Percentiles rank a stretch among this genome's conserved stretches.
Conservation (phyloP, 805 yeast genomes). For the Spencermartinsiella europaea region DNA sequence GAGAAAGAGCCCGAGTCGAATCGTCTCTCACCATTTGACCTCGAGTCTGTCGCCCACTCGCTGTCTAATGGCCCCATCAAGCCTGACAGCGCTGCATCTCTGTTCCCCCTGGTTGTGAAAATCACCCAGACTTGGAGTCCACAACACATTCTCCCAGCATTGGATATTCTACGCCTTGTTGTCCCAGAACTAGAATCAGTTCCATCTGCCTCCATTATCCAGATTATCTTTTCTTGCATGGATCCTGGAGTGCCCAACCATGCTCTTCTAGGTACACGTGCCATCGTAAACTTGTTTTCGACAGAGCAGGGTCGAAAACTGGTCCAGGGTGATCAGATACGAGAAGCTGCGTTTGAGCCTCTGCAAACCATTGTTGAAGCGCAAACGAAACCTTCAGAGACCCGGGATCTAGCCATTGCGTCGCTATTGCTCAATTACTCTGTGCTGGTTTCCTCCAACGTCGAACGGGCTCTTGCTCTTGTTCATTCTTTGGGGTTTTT, state of each 20-base stretch:
- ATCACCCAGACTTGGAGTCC: slow-evolving; percentile 46
- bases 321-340: slow-evolving; percentile 22
- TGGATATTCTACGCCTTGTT: slow-evolving; percentile 54
- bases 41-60: slow-evolving; percentile 15
- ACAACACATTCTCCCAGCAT: slow-evolving; percentile 46
- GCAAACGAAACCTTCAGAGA: slow-evolving; percentile 7
- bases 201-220: slow-evolving; percentile 29
- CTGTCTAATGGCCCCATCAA: slow-evolving; percentile 13
- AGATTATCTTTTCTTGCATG: slow-evolving; percentile 25
- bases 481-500: slow-evolving; percentile 31
- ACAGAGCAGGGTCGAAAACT: slow-evolving; percentile 25
- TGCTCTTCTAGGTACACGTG: slow-evolving; percentile 53
- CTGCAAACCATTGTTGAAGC: slow-evolving; percentile 15
- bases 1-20: slow-evolving; percentile 16
- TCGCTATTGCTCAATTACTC: slow-evolving; percentile 49
- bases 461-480: slow-evolving; percentile 23
- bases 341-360: slow-evolving; percentile 28
- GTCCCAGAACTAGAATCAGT: slow-evolving; percentile 38
- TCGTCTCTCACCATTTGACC: slow-evolving; percentile 21
- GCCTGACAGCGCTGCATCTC: slow-evolving; percentile 29
- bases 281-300: slow-evolving; percentile 50
- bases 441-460: slow-evolving; percentile 28
- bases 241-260: slow-evolving; percentile 32
- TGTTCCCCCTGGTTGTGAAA: slow-evolving; percentile 35
- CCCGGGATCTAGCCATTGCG: slow-evolving; percentile 38